A percentile compares a stretch with the other conserved stretches of the same genome.
phyloP scores from a whole-genome alignment of 148 eudicot genomes.

The Rhododendron ovatum region DNA sequence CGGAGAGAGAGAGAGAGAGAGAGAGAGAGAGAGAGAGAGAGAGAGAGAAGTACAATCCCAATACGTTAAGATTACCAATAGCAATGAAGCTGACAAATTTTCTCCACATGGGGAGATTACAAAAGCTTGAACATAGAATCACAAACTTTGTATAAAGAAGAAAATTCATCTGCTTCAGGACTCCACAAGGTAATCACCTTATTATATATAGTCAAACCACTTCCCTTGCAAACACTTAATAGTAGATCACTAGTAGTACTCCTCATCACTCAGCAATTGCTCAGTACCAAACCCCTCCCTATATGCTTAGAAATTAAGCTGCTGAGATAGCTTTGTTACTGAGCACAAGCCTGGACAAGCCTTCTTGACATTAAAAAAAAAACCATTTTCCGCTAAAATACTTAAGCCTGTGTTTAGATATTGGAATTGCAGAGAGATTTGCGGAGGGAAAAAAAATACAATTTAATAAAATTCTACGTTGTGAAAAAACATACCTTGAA shows the following conservation, averaged over 20 bases:
- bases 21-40: neutral
- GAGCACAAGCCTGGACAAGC: conserved; percentile 35
- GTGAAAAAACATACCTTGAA: neutral
- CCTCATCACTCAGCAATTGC: conserved; percentile 18
- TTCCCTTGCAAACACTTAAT: neutral
- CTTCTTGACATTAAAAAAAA: neutral
- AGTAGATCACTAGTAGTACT: neutral
- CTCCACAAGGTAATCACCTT: conserved; percentile 23
- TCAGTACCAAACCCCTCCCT: conserved; percentile 19
- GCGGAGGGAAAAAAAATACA: neutral
- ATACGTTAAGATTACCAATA: conserved; percentile 13
- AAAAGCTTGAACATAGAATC: neutral
- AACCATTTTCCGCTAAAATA: neutral
- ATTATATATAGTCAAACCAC: conserved; percentile 10
- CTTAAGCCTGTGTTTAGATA: neutral
- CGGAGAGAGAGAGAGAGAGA: neutral
- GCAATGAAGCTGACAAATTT: conserved; percentile 51
- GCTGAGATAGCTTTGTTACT: conserved; percentile 33
- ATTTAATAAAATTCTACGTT: neutral
- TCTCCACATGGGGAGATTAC: conserved; percentile 24
- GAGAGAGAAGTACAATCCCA: neutral
- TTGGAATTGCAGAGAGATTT: neutral
- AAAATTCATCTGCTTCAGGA: conserved; percentile 60
- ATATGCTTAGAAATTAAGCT: neutral
- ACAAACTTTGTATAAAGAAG: conserved; percentile 12